These are phyloP conservation scores for Hawksworthiomyces lignivorus DNA, from an alignment of 2,329 filamentous ascomycete species.

Conservation along the genomic window DNA sequence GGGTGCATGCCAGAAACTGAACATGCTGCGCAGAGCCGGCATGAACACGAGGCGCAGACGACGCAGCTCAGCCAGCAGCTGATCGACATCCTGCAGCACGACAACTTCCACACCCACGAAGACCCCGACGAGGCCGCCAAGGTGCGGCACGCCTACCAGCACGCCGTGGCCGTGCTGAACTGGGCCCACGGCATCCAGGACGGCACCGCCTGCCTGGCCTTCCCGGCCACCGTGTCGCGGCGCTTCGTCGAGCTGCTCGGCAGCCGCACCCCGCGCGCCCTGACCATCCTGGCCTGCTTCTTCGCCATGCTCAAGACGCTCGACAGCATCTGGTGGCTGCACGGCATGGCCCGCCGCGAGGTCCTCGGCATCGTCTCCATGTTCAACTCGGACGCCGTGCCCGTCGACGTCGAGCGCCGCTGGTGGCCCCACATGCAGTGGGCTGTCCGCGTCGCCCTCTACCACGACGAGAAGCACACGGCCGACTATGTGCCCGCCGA, in stretches of 20 bases:
- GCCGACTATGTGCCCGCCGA: constrained; percentile 42
- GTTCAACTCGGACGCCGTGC: constrained; percentile 47
- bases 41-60: background rate
- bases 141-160: constrained; percentile 51
- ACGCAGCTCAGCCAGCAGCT: constrained; percentile 18
- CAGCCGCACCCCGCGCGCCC: constrained; percentile 50
- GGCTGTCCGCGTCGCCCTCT: constrained; percentile 52
- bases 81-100: constrained; percentile 21
- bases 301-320: constrained; percentile 57
- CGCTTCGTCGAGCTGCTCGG: constrained; percentile 54
- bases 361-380: constrained; percentile 55
- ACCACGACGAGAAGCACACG: constrained; percentile 41
- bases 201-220: constrained; percentile 50
- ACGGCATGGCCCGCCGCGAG: constrained; percentile 57
- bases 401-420: constrained; percentile 28
- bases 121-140: constrained; percentile 18
- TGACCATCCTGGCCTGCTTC: constrained; percentile 58
- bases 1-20: constrained; percentile 2
- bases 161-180: constrained; percentile 58
- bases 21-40: background rate
- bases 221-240: constrained; percentile 57
- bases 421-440: constrained; percentile 57
- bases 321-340: constrained; percentile 61
- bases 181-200: constrained; percentile 57
- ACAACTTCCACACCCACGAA: constrained; percentile 17